Conservation (phyloP, 441 rosid genomes). For the Euphorbia corollata region DNA sequence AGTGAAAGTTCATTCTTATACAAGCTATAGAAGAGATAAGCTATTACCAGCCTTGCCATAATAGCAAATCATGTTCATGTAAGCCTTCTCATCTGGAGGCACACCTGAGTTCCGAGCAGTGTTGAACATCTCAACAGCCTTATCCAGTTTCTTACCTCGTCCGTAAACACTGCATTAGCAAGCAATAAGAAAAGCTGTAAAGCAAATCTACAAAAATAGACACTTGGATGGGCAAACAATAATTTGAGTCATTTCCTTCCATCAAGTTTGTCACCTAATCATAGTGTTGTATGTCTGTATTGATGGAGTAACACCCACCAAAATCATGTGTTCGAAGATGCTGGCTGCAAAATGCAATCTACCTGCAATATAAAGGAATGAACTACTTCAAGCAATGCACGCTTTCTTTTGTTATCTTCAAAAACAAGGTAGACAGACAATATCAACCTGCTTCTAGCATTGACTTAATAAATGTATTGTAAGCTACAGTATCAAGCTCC, state of each 20-base stretch:
- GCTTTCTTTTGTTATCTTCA: constrained; percentile 13
- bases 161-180: constrained; percentile 61
- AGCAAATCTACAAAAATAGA: constrained; percentile 8
- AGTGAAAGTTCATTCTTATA: not conserved
- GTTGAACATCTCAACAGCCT: constrained; percentile 57
- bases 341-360: constrained; percentile 52
- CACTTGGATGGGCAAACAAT: not conserved
- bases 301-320: constrained; percentile 45
- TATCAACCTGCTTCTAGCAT: constrained; percentile 71
- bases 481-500: constrained; percentile 72
- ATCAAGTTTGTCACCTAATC: constrained; percentile 51
- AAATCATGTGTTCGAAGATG: constrained; percentile 58
- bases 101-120: constrained; percentile 39
- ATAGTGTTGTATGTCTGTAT: constrained; percentile 69
- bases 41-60: constrained; percentile 70
- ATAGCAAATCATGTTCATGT: constrained; percentile 58
- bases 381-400: constrained; percentile 17
- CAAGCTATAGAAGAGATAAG: constrained; percentile 7
- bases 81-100: constrained; percentile 68
- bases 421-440: constrained; percentile 12
- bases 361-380: constrained; percentile 36
- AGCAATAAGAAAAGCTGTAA: constrained; percentile 16
- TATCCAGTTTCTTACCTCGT: constrained; percentile 48
- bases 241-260: constrained; percentile 8
- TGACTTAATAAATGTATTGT: constrained; percentile 79